Base-by-base conservation (phyloP, 2,329 filamentous ascomycete species). In the Xylaria digitata region DNA sequence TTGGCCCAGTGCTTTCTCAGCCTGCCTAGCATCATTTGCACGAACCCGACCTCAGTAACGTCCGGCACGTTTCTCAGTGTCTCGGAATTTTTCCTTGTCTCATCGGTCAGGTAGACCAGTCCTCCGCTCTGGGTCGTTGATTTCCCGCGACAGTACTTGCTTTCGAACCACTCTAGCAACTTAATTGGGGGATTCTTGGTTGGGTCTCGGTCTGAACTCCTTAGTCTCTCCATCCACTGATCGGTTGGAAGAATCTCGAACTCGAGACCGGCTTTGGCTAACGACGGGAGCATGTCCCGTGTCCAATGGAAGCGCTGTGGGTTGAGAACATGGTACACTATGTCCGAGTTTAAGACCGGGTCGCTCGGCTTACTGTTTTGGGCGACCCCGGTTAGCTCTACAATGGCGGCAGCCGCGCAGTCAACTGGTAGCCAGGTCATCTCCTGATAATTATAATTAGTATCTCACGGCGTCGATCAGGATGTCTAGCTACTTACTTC, bases 321-420 rank as follows among this genome's bases (percentile, higher is more conserved):
- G 65, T 87, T 87, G n/a, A 84, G 78, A 8, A 90, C 77, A 64
- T 88, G 85, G 65, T 83, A 86, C 17, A 87, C 79, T 0, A 79
- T 71, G 2, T 75, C 70, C 17, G 6, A 61, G 13, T 52, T 66
- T 26, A 30, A 30, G 50, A 19, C 67, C 6, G 17, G 13, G 37
- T 52, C 37, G 54, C 54, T 15, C 48, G 63, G 30, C 40, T 72
- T 34, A 49, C 68, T 68, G 61, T 69, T 21, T 73, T 70, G 61
- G 15, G 60, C 62, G 58, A 71, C 19, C 72, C 70, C 63, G 17
- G 57, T 61, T 13, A 81, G 73, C 49, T 81, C 76, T 11, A 81
- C 69, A 13, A 79, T 75, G 1, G 77, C 75, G 15, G 71, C 66
- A 23, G 80, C 80, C 2, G 75, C 75, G 2, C 71, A 72, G 55